Evolutionary conservation across 345 rosid genomes (phyloP).

Genomic region (Bruguiera parviflora): DNA sequence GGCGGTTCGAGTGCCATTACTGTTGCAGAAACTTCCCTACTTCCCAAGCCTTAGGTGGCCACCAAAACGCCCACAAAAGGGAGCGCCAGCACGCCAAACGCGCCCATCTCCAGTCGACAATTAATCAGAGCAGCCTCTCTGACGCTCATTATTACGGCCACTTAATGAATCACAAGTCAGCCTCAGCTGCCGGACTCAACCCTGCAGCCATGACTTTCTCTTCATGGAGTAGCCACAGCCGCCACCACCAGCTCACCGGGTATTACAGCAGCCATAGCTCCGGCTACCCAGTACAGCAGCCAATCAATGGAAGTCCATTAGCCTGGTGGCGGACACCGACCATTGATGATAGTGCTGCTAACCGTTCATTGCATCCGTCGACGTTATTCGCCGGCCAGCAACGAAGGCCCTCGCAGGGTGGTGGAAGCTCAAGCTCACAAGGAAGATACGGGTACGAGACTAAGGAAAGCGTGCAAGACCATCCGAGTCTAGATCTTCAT

Average conservation of each 20-base stretch:
- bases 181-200: constrained; percentile 16
- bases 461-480: not conserved
- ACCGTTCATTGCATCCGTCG: no score
- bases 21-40: constrained; percentile 96
- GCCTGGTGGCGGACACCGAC: no score
- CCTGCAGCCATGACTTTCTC: no score
- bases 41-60: constrained; percentile 98
- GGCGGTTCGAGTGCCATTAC: constrained; percentile 93
- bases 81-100: constrained; percentile 95
- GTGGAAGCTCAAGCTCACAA: no score
- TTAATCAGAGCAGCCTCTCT: constrained; percentile 51
- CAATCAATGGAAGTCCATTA: no score
- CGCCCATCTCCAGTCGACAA: constrained; percentile 67
- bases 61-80: constrained; percentile 98
- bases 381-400: no score
- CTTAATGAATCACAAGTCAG: constrained; percentile 48
- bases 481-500: constrained; percentile 1
- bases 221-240: no score
- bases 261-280: no score
- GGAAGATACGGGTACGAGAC: not conserved
- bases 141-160: constrained; percentile 51
- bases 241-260: no score
- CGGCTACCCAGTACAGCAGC: no score
- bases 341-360: no score
- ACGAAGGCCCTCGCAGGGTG: no score